Conservation (phyloP, 1,284 basidiomycete species). For the Melampsora larici-populina region DNA sequence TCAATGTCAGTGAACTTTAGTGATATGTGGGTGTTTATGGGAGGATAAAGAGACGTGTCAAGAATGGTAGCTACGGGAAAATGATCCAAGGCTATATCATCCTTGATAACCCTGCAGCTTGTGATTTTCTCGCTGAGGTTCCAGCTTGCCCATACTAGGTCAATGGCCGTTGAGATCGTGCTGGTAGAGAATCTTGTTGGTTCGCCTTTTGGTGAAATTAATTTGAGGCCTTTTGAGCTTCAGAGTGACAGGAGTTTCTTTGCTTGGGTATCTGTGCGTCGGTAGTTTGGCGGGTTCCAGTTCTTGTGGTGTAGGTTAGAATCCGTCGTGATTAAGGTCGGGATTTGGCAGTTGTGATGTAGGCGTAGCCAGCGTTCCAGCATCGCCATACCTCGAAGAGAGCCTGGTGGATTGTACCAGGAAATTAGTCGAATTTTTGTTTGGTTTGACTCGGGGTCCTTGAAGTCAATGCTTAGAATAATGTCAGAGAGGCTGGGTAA, state of each 20-base stretch:
- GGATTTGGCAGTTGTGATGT: slow-evolving; percentile 1
- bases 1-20: neutral
- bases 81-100: neutral
- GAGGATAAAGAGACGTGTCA: neutral
- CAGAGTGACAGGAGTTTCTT: neutral
- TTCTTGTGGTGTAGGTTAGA: slow-evolving; percentile 3
- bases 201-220: neutral
- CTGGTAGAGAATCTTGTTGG: neutral
- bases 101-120: neutral
- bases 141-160: slow-evolving; percentile 8
- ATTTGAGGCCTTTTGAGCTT: slow-evolving; percentile 7
- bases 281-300: slow-evolving; percentile 11
- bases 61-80: neutral
- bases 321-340: neutral
- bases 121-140: neutral
- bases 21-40: neutral
- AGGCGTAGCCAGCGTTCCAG: neutral
- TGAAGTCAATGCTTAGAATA: too few species aligned
- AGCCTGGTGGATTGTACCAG: too few species aligned
- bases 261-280: neutral
- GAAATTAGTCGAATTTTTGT: too few species aligned
- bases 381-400: neutral
- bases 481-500: too few species aligned
- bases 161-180: neutral
- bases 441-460: too few species aligned